Conservation (phyloP, 2,329 filamentous ascomycete species). For the Amauroascus niger region DNA sequence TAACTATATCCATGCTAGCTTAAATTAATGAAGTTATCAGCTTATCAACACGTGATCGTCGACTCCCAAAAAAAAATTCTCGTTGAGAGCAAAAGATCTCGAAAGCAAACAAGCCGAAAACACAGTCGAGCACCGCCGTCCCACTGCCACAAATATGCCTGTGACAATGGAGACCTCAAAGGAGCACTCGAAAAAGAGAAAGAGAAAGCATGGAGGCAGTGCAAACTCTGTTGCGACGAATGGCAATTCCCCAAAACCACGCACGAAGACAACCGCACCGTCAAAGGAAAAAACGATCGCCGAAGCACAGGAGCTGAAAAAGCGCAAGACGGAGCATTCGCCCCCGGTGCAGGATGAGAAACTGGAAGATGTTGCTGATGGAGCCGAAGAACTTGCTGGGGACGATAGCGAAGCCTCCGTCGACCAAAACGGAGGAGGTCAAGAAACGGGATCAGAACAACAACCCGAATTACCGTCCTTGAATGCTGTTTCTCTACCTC, state of each 20-base stretch:
- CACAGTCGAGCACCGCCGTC: conserved; percentile 10
- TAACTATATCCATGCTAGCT: too few species aligned
- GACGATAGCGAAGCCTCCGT: conserved; percentile 13
- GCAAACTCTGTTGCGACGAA: not conserved
- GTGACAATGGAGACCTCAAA: conserved; percentile 32
- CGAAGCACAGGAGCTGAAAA: conserved; percentile 23
- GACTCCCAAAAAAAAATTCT: conserved; percentile 6
- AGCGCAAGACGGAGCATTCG: conserved; percentile 32
- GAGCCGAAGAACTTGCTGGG: conserved; percentile 12
- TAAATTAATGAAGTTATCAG: too few species aligned
- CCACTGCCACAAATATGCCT: conserved; percentile 10
- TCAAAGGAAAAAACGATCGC: not conserved
- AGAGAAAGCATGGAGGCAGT: conserved; percentile 34
- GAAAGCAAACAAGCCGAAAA: conserved; percentile 14
- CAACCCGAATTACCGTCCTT: conserved; percentile 45
- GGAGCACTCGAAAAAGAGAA: conserved; percentile 36
- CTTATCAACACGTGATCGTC: conserved; percentile 11
- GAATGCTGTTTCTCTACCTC: conserved; percentile 46
- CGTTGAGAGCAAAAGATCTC: conserved; percentile 5
- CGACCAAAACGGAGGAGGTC: conserved; percentile 29
- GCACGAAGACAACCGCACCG: not conserved
- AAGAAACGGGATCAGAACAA: conserved; percentile 21
- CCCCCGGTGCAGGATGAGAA: conserved; percentile 6
- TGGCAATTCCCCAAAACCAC: conserved; percentile 2
- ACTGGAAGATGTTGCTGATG: conserved; percentile 14